phyloP scores from a whole-genome alignment of 2,329 filamentous ascomycete genomes.

The Cladophialophora yegresii region DNA sequence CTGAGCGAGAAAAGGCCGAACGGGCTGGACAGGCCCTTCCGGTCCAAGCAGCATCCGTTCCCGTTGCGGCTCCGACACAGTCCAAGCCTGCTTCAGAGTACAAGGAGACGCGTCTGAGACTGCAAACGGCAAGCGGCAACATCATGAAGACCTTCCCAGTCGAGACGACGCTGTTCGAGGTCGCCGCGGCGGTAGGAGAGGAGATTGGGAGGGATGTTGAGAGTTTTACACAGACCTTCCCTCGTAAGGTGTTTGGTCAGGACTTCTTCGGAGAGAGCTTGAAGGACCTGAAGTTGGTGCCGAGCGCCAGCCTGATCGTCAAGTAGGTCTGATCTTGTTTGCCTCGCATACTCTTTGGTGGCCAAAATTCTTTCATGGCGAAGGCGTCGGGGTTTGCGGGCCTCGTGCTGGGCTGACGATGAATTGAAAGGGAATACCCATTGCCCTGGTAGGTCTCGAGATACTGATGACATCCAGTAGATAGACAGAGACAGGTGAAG shows the following conservation, averaged over 20 bases:
- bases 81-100: slow-evolving; percentile 70
- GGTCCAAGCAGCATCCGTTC: slow-evolving; percentile 46
- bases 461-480: neutral
- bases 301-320: slow-evolving; percentile 85
- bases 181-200: slow-evolving; percentile 71
- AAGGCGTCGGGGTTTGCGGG: slow-evolving; percentile 14
- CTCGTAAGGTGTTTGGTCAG: slow-evolving; percentile 73
- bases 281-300: slow-evolving; percentile 86
- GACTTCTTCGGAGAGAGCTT: slow-evolving; percentile 86
- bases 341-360: slow-evolving; percentile 1
- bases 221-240: slow-evolving; percentile 84
- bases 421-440: slow-evolving; percentile 34
- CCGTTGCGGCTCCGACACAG: slow-evolving; percentile 51
- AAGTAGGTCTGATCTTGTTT: slow-evolving; percentile 42
- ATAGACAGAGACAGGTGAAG: neutral
- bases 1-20: slow-evolving; percentile 80
- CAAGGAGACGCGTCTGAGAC: slow-evolving; percentile 75
- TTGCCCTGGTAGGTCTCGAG: slow-evolving; percentile 31
- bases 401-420: slow-evolving; percentile 28
- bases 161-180: slow-evolving; percentile 89
- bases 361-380: slow-evolving; percentile 15
- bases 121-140: slow-evolving; percentile 75
- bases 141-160: slow-evolving; percentile 85
- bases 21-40: slow-evolving; percentile 69
- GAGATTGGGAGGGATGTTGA: slow-evolving; percentile 71